Evolutionary conservation across 768 basidiomycete species (phyloP).

Genomic region (Suillus subaureus): DNA sequence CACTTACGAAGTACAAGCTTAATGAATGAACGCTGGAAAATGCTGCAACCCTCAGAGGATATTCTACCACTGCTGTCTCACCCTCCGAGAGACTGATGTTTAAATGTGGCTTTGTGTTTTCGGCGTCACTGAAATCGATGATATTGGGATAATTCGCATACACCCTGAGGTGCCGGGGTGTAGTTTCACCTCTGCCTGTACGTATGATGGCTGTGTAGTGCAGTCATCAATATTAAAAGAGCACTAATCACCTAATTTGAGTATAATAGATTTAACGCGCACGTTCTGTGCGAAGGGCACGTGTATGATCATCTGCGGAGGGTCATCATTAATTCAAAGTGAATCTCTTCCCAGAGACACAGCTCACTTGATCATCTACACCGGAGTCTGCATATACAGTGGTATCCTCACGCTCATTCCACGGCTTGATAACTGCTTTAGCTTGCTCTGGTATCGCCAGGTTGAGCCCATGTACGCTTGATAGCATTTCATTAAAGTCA

Average conservation of each 20-base stretch:
- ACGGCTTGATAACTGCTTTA: slow-evolving; percentile 75
- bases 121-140: slow-evolving; percentile 77
- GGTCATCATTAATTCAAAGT: not conserved
- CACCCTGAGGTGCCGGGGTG: slow-evolving; percentile 74
- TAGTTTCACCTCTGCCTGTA: slow-evolving; percentile 73
- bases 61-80: slow-evolving; percentile 69
- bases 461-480: slow-evolving; percentile 80
- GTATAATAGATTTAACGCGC: slow-evolving; percentile 67
- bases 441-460: slow-evolving; percentile 81
- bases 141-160: slow-evolving; percentile 76
- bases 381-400: slow-evolving; percentile 54
- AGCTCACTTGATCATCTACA: slow-evolving; percentile 80
- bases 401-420: slow-evolving; percentile 76
- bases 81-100: slow-evolving; percentile 73
- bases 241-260: slow-evolving; percentile 67
- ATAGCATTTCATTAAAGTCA: slow-evolving; percentile 7
- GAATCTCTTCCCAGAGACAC: not conserved
- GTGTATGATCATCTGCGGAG: slow-evolving; percentile 71
- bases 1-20: slow-evolving; percentile 79
- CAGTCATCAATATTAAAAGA: not conserved
- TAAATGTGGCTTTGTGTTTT: slow-evolving; percentile 67
- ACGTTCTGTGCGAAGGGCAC: slow-evolving; percentile 82
- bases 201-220: not conserved
- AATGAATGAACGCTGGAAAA: slow-evolving; percentile 75
- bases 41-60: slow-evolving; percentile 74